Evolutionary conservation across 2,329 filamentous ascomycete species (phyloP).

Genomic region (Alternaria angustiovoidea): DNA sequence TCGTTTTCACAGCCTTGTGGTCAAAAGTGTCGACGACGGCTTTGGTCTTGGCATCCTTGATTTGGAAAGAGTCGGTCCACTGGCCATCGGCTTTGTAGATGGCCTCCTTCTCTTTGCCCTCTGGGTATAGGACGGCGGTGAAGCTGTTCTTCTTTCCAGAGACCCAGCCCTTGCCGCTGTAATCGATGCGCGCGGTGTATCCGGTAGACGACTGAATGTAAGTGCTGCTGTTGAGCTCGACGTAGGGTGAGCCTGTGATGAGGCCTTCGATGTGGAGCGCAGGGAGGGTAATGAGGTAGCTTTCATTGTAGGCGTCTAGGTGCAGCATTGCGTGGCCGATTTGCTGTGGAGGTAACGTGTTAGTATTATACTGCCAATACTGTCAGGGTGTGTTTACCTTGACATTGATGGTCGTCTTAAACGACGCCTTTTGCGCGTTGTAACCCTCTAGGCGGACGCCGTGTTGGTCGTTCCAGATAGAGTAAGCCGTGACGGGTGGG

Average conservation of each 20-base stretch:
- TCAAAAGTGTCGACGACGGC: slow-evolving; percentile 55
- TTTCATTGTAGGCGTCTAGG: slow-evolving; percentile 71
- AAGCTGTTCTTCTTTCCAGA: slow-evolving; percentile 96
- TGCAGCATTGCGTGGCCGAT: slow-evolving; percentile 87
- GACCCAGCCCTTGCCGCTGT: slow-evolving; percentile 92
- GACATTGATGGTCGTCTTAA: slow-evolving; percentile 91
- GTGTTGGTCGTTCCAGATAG: slow-evolving; percentile 84
- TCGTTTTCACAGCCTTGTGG: slow-evolving; percentile 60
- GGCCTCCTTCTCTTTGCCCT: slow-evolving; percentile 73
- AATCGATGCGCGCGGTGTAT: slow-evolving; percentile 89
- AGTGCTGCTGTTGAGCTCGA: slow-evolving; percentile 85
- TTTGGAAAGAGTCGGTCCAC: slow-evolving; percentile 84
- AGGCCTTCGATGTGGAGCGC: slow-evolving; percentile 93
- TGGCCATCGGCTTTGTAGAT: slow-evolving; percentile 86
- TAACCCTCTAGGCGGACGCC: slow-evolving; percentile 82
- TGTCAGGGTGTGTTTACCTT: slow-evolving; percentile 58
- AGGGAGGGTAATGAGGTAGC: slow-evolving; percentile 90
- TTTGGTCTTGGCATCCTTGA: slow-evolving; percentile 71
- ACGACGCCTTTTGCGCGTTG: slow-evolving; percentile 95
- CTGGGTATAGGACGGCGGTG: slow-evolving; percentile 75
- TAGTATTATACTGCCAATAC: not conserved
- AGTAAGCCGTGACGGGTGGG: slow-evolving; percentile 93
- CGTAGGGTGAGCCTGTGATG: slow-evolving; percentile 84
- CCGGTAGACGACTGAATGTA: slow-evolving; percentile 88
- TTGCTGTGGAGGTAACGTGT: slow-evolving; percentile 59